Conservation (phyloP, 139 green algal species). For the Pleodorina starrii region DNA sequence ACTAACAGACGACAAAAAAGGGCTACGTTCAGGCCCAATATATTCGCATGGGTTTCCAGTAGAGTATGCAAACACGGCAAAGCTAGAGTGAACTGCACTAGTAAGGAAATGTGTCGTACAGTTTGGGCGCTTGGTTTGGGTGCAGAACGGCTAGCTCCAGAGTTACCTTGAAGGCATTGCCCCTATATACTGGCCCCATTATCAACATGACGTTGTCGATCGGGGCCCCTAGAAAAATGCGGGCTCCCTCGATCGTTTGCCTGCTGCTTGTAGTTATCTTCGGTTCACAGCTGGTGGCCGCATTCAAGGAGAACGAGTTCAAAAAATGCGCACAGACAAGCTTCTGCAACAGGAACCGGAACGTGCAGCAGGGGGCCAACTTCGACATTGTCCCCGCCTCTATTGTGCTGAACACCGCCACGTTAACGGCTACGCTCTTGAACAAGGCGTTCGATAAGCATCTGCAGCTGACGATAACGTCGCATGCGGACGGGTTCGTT, state of each 20-base stretch:
- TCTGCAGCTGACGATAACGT: slow-evolving; percentile 72
- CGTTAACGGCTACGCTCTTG: slow-evolving; percentile 67
- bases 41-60: no score
- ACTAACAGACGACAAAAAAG: no score
- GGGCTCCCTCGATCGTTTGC: slow-evolving; percentile 6
- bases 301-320: slow-evolving; percentile 96
- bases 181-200: no score
- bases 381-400: slow-evolving; percentile 74
- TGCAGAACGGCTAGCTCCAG: no score
- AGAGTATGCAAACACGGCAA: no score
- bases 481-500: slow-evolving; percentile 78
- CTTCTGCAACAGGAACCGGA: slow-evolving; percentile 92
- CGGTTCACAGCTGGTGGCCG: slow-evolving; percentile 1
- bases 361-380: slow-evolving; percentile 55
- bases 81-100: no score
- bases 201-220: neutral
- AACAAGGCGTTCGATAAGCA: slow-evolving; percentile 63
- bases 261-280: neutral
- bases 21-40: no score
- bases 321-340: slow-evolving; percentile 83
- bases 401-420: slow-evolving; percentile 62
- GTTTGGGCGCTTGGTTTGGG: no score
- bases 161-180: no score
- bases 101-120: no score
- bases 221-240: neutral